Evolutionary conservation across 2,329 filamentous ascomycete species (phyloP).

Genomic region (Monosporascus ibericus): DNA sequence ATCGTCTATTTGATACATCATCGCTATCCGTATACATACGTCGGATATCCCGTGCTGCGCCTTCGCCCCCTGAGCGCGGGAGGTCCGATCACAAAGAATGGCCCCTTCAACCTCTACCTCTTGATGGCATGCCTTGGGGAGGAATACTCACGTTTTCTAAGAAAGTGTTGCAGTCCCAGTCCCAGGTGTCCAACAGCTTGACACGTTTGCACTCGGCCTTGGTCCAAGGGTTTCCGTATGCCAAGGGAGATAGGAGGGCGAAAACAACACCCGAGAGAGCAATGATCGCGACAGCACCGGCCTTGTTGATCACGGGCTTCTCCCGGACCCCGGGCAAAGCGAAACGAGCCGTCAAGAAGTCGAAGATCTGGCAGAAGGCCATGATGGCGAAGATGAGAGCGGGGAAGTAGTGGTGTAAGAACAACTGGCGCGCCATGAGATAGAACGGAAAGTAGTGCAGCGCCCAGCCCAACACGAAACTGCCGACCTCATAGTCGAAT

Average conservation of each 20-base stretch:
- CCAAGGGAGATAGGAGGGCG: conserved; percentile 76
- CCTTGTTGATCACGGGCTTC: conserved; percentile 66
- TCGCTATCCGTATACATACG: conserved; percentile 1
- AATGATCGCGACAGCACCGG: conserved; percentile 68
- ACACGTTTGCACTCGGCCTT: conserved; percentile 77
- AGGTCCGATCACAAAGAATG: background rate
- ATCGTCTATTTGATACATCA: conserved; percentile 5
- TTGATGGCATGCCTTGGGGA: conserved; percentile 28
- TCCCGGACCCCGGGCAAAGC: conserved; percentile 60
- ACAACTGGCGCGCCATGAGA: conserved; percentile 95
- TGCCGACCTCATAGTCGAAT: conserved; percentile 95
- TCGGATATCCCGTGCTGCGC: conserved; percentile 4
- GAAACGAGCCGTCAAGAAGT: conserved; percentile 74
- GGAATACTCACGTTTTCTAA: conserved; percentile 68
- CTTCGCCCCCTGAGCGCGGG: conserved; percentile 3
- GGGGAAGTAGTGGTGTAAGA: conserved; percentile 97
- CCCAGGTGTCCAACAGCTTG: conserved; percentile 86
- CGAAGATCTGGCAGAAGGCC: conserved; percentile 80
- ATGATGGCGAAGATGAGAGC: conserved; percentile 94
- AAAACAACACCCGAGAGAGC: conserved; percentile 71
- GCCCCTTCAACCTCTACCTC: conserved; percentile 22
- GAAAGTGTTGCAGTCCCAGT: conserved; percentile 98
- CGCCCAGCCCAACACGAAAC: conserved; percentile 85
- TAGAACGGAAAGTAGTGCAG: conserved; percentile 99
- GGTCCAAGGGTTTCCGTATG: conserved; percentile 94